Conservation (phyloP, 495 filamentous ascomycete species). For the Talaromyces adpressus region DNA sequence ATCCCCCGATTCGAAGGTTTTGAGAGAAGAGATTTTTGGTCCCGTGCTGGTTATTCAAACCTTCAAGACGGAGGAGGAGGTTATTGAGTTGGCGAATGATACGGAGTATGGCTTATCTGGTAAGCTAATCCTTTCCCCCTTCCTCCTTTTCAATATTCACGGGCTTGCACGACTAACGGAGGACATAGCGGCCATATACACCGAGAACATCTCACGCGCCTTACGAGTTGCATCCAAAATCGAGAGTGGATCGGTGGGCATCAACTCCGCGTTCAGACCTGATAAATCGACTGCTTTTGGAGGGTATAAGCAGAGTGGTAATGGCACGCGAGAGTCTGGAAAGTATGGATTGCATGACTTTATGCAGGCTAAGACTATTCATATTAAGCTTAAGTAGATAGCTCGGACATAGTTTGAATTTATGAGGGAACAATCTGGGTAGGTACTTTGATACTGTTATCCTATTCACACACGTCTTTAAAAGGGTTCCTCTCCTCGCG, state of each 20-base stretch:
- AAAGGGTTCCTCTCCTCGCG: neutral
- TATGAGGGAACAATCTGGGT: no score
- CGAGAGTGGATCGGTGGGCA: neutral
- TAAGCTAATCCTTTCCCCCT: neutral
- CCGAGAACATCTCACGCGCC: neutral
- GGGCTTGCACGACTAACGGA: neutral
- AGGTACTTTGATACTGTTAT: neutral
- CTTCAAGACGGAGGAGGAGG: conserved; percentile 50
- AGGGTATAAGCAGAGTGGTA: conserved; percentile 44
- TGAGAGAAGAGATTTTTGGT: conserved; percentile 49
- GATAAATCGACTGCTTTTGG: conserved; percentile 33
- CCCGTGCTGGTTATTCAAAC: conserved; percentile 40
- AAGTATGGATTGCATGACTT: conserved; percentile 1
- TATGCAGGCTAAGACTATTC: neutral
- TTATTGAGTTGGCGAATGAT: conserved; percentile 41
- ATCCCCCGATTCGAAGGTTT: conserved; percentile 27
- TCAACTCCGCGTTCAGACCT: neutral
- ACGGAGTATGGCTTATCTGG: conserved; percentile 38
- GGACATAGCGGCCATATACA: neutral
- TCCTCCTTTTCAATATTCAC: neutral
- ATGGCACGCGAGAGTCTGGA: neutral
- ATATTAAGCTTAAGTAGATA: neutral
- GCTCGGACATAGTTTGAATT: neutral
- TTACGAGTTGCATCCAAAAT: neutral
- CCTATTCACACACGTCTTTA: neutral